Percentiles rank a stretch among this genome's conserved stretches.
These are phyloP conservation scores for Ophiostoma quercus DNA, from an alignment of 2,329 filamentous ascomycete species.

Conservation along the genomic window DNA sequence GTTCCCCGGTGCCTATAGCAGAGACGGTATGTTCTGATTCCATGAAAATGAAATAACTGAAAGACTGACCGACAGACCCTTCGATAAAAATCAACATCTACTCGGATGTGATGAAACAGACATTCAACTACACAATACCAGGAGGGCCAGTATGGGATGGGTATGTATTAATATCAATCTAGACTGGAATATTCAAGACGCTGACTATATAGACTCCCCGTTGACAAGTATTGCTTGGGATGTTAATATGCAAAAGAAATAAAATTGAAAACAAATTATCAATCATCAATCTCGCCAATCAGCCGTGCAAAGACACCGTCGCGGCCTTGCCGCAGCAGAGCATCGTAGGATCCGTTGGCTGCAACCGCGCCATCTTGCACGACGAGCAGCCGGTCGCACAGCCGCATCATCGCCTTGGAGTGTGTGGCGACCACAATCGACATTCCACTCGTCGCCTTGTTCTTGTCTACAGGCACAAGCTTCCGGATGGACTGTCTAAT, in stretches of 20 bases:
- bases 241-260: background rate
- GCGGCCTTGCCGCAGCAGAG: constrained; percentile 43
- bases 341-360: constrained; percentile 58
- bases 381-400: constrained; percentile 68
- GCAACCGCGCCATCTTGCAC: constrained; percentile 62
- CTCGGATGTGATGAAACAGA: background rate
- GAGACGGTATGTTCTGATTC: background rate
- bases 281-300: constrained; percentile 34
- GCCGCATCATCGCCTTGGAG: constrained; percentile 76
- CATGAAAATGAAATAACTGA: too few species aligned
- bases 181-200: background rate
- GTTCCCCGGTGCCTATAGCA: background rate
- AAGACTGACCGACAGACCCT: background rate
- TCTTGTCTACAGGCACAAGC: background rate
- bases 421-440: constrained; percentile 81
- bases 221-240: background rate
- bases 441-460: constrained; percentile 34
- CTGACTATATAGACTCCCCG: background rate
- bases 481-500: constrained; percentile 46
- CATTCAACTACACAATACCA: background rate
- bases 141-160: background rate
- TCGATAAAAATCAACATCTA: background rate
- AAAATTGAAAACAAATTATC: background rate
- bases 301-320: constrained; percentile 46
- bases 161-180: background rate